These are phyloP conservation scores for Tolypocladium album DNA, from an alignment of 2,329 filamentous ascomycete genomes.

Conservation along the genomic window DNA sequence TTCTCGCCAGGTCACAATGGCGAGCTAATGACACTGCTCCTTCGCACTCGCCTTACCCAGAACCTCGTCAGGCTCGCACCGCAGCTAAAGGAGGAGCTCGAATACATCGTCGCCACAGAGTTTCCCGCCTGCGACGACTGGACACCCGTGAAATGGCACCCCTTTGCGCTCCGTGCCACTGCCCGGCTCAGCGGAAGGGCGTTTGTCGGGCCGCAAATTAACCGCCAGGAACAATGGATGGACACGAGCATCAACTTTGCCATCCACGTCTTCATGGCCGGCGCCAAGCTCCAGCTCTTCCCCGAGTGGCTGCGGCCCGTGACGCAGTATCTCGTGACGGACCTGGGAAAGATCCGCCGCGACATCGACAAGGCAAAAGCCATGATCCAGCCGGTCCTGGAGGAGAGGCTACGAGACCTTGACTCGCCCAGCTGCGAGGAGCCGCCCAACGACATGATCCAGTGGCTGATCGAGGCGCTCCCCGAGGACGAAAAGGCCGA, in stretches of 20 bases:
- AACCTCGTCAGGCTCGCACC: conserved; percentile 35
- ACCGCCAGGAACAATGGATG: conserved; percentile 43
- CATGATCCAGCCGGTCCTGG: conserved; percentile 34
- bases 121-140: conserved; percentile 42
- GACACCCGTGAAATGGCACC: conserved; percentile 42
- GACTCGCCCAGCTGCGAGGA: conserved; percentile 25
- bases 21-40: conserved; percentile 30
- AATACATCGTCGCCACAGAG: conserved; percentile 33
- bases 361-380: conserved; percentile 30
- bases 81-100: conserved; percentile 34
- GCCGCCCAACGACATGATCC: conserved; percentile 29
- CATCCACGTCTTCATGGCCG: conserved; percentile 34
- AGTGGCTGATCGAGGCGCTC: conserved; percentile 32
- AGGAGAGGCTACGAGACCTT: conserved; percentile 31
- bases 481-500: conserved; percentile 27
- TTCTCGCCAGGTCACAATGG: conserved; percentile 35
- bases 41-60: conserved; percentile 36
- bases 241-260: conserved; percentile 39
- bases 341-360: conserved; percentile 31
- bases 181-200: conserved; percentile 42
- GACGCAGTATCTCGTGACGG: conserved; percentile 34
- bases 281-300: conserved; percentile 40
- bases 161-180: conserved; percentile 38
- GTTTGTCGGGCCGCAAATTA: conserved; percentile 40
- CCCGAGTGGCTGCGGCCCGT: conserved; percentile 37